Percentiles rank a stretch among this genome's conserved stretches.
Evolutionary conservation across 208 protist species (phyloP).

Genomic region (Plasmodiophora brassicae): DNA sequence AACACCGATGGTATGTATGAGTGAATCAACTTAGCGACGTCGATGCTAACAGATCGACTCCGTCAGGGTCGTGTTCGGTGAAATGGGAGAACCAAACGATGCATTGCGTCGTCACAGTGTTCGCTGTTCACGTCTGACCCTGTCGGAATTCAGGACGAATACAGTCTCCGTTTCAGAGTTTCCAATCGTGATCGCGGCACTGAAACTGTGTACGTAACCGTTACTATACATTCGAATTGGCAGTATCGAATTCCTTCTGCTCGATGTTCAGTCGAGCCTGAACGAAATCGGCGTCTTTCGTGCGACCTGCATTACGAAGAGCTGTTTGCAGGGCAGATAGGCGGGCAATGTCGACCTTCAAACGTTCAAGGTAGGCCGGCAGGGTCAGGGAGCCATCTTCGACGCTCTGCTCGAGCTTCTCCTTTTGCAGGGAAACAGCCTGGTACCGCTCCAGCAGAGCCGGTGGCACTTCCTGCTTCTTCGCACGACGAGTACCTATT

Average conservation of each 20-base stretch:
- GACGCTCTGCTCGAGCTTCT: neutral
- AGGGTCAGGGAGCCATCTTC: constrained; percentile 5
- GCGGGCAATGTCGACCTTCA: neutral
- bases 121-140: constrained; percentile 12
- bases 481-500: neutral
- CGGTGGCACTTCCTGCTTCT: neutral
- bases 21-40: neutral
- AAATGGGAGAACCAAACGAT: constrained; percentile 28
- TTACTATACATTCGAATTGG: neutral
- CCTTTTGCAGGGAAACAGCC: neutral
- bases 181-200: neutral
- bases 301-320: neutral
- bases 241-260: neutral
- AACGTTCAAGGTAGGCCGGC: neutral
- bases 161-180: neutral
- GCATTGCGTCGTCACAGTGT: constrained; percentile 24
- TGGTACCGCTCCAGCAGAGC: neutral
- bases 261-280: neutral
- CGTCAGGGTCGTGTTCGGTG: neutral
- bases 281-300: neutral
- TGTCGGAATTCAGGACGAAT: neutral
- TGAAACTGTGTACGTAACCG: neutral
- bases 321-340: neutral
- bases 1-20: neutral
- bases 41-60: neutral